Conservation (phyloP, 345 rosid genomes). For the Orychophragmus violaceus region DNA sequence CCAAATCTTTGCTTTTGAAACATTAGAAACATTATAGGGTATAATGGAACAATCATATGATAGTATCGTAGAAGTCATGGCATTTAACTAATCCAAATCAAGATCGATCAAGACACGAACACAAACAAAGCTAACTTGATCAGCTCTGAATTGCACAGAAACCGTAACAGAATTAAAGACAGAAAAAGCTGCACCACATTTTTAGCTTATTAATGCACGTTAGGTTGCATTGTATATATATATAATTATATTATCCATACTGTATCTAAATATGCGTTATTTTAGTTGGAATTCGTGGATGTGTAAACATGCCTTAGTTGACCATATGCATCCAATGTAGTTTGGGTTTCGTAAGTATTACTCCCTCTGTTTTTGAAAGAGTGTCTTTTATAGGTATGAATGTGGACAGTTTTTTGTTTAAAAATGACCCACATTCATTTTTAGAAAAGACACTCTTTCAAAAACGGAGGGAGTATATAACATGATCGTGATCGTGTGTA, state of each 20-base stretch:
- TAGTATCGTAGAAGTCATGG: neutral
- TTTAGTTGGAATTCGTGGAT: neutral
- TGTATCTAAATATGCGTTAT: neutral
- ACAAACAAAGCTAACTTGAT: neutral
- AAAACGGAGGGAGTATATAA: no score
- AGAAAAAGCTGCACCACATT: neutral
- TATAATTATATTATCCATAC: neutral
- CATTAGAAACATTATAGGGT: neutral
- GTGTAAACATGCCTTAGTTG: neutral
- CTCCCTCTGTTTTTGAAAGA: no score
- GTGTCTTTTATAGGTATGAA: no score
- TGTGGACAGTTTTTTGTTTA: no score
- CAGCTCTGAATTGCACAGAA: neutral
- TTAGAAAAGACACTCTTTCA: no score
- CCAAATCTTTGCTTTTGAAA: slow-evolving; percentile 4
- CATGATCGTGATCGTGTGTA: slow-evolving; percentile 10
- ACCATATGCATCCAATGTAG: neutral
- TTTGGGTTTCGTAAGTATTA: neutral
- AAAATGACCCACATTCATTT: no score
- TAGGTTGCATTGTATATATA: neutral
- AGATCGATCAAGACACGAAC: neutral
- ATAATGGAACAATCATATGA: neutral
- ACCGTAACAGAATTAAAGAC: neutral
- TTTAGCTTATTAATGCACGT: neutral
- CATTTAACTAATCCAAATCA: neutral